A percentile compares a stretch with the other conserved stretches of the same genome.
These are phyloP conservation scores for Lichina pygmaea DNA, from an alignment of 495 filamentous ascomycete genomes.

Conservation along the genomic window DNA sequence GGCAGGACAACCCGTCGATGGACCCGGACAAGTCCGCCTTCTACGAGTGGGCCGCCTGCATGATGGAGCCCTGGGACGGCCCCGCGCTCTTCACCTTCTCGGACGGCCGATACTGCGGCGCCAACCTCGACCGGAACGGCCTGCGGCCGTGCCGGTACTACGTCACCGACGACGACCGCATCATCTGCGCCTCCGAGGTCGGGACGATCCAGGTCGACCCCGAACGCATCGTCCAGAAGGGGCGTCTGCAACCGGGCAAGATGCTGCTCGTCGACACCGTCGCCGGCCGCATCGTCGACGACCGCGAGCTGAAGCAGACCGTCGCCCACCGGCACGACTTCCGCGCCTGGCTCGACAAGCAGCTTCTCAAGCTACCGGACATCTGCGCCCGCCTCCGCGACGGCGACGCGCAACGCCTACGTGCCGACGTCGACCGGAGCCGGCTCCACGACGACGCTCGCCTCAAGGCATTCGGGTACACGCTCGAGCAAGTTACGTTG, in stretches of 20 bases:
- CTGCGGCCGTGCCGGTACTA: constrained; percentile 95
- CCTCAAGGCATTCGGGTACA: constrained; percentile 79
- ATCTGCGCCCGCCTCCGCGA: constrained; percentile 31
- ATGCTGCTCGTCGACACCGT: constrained; percentile 96
- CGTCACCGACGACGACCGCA: constrained; percentile 90
- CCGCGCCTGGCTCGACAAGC: constrained; percentile 61
- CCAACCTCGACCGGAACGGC: constrained; percentile 95
- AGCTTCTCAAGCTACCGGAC: constrained; percentile 61
- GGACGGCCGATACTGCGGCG: constrained; percentile 92
- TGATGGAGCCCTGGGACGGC: constrained; percentile 99
- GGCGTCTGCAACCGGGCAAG: constrained; percentile 79
- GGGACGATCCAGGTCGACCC: constrained; percentile 84
- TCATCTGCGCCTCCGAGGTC: constrained; percentile 95
- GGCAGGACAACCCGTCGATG: constrained; percentile 85
- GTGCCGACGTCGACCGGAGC: constrained; percentile 36
- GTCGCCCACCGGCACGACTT: constrained; percentile 74
- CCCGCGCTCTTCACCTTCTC: constrained; percentile 96
- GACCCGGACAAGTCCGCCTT: constrained; percentile 92
- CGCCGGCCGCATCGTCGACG: constrained; percentile 88
- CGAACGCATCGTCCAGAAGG: constrained; percentile 80
- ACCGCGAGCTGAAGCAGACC: constrained; percentile 74
- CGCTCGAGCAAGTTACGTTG: constrained; percentile 87
- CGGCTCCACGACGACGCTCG: constrained; percentile 65
- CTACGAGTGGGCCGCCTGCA: constrained; percentile 97
- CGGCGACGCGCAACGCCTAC: constrained; percentile 18